A percentile compares a stretch with the other conserved stretches of the same genome.
Evolutionary conservation across 306 rosid species (phyloP).

Genomic region (Clitoria ternatea): DNA sequence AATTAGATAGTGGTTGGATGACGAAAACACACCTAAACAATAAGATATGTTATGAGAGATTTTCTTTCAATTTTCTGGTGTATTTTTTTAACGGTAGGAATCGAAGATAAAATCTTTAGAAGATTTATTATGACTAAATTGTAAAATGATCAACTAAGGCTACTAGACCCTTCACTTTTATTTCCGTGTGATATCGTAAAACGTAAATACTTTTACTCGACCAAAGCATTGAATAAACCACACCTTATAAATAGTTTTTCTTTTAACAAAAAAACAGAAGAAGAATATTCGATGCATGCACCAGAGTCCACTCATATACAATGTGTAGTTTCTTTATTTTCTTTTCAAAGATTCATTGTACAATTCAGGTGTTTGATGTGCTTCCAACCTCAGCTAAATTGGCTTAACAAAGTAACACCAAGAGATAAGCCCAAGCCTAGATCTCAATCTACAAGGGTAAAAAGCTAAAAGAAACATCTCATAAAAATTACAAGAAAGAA

Average conservation of each 20-base stretch:
- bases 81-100: too few species aligned
- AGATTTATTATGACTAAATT: too few species aligned
- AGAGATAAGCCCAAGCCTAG: constrained; percentile 5
- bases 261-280: too few species aligned
- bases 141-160: too few species aligned
- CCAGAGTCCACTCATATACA: neutral
- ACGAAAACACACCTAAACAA: too few species aligned
- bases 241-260: too few species aligned
- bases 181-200: neutral
- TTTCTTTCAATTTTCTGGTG: neutral
- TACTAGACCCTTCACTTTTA: too few species aligned
- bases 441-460: constrained; percentile 19
- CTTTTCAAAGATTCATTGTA: constrained; percentile 24
- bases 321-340: constrained; percentile 17
- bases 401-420: neutral
- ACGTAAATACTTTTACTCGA: neutral
- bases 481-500: constrained; percentile 32
- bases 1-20: too few species aligned
- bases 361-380: constrained; percentile 26
- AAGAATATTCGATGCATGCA: neutral
- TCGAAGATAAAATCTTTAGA: too few species aligned
- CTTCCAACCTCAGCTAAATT: constrained; percentile 1
- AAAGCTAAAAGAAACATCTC: constrained; percentile 17
- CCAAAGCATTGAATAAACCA: neutral
- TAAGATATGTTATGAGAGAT: neutral